A percentile compares a stretch with the other conserved stretches of the same genome.
Conservation (phyloP, 2,329 filamentous ascomycete genomes). For the Diaporthe helianthi region DNA sequence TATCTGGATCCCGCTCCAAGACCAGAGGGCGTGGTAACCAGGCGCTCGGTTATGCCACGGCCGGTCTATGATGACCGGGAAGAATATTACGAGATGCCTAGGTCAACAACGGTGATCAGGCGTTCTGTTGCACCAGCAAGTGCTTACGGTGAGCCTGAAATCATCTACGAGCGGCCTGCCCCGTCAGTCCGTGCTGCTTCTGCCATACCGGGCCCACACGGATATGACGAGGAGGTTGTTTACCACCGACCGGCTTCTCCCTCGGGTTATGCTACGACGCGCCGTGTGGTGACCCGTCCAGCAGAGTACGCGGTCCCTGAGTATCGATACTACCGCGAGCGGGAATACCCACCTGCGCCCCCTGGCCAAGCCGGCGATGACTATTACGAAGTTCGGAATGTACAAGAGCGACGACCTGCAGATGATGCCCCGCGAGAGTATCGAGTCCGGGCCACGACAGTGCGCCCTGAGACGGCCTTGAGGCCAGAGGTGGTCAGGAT, state of each 20-base stretch:
- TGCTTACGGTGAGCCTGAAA: conserved; percentile 56
- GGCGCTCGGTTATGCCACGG: conserved; percentile 61
- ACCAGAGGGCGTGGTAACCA: conserved; percentile 45
- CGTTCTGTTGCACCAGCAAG: conserved; percentile 59
- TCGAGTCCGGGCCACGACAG: conserved; percentile 60
- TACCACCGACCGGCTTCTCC: conserved; percentile 62
- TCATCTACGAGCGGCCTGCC: conserved; percentile 71
- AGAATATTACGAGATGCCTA: conserved; percentile 36
- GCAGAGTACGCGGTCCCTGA: conserved; percentile 59
- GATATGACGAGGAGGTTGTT: conserved; percentile 57
- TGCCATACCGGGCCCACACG: conserved; percentile 54
- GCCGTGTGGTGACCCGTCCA: conserved; percentile 68
- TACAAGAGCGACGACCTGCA: conserved; percentile 49
- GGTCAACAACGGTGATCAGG: conserved; percentile 43
- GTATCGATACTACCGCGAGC: conserved; percentile 61
- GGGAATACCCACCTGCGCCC: conserved; percentile 64
- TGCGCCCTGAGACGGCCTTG: conserved; percentile 53
- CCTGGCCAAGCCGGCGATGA: conserved; percentile 51
- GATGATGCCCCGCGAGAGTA: conserved; percentile 62
- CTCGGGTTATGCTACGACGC: conserved; percentile 51
- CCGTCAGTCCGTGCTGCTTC: conserved; percentile 52
- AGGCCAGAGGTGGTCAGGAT: conserved; percentile 51
- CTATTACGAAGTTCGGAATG: conserved; percentile 55
- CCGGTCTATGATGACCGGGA: conserved; percentile 40
- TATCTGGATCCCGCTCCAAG: conserved; percentile 66